Evolutionary conservation across 1,284 basidiomycete species (phyloP), one percentile per base, ranked within the genome.

Genomic region (Taiwanofungus camphoratus): DNA sequence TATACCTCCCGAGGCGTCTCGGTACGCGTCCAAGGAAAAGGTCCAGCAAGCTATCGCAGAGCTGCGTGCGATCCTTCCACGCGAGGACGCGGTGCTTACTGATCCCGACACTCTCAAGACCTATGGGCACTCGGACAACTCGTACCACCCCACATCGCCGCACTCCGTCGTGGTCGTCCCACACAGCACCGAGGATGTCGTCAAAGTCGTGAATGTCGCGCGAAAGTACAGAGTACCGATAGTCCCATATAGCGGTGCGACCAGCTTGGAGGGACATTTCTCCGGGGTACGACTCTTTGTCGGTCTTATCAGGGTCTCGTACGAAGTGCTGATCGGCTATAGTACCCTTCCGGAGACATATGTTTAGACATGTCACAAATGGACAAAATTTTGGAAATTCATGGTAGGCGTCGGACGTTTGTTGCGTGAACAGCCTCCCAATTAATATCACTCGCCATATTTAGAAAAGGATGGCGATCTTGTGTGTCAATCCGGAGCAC

Each of bases 331-430:
- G 8, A 27, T 13, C 8, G 26, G 13, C 15, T 9, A 9, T 18
- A 82, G 78, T 65, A 68, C 62, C 45, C 72, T 42, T 60, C 61
- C 5, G 87, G 88, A 9, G 82, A 87, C 4, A 90, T 95, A 45
- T 92, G 87, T 48, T 65, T 97, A 16, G 92, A 97, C 61, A 69
- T 96, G 64, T 79, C 78, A 1, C 67, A 66, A 8, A 96, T 97
- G 93, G 77, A 93, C 62, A 76, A 79, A 50, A 86, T 97, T 44
- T 53, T 94, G 13, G 71, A 74, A 41, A 79, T 92, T 37, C 75
- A 91, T 57, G 81, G 86, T 82, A 46, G 22, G 71, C 55, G 2
- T 34, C 7, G 16, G 11, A 27, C 26, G 13, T 27, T 27, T 27
- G 8, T 27, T 27, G 26, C 12, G 16, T n/a, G 44, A 23, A 36